These are phyloP conservation scores for Nannizzia gypsea DNA, from an alignment of 2,329 filamentous ascomycete genomes.

Conservation along the genomic window DNA sequence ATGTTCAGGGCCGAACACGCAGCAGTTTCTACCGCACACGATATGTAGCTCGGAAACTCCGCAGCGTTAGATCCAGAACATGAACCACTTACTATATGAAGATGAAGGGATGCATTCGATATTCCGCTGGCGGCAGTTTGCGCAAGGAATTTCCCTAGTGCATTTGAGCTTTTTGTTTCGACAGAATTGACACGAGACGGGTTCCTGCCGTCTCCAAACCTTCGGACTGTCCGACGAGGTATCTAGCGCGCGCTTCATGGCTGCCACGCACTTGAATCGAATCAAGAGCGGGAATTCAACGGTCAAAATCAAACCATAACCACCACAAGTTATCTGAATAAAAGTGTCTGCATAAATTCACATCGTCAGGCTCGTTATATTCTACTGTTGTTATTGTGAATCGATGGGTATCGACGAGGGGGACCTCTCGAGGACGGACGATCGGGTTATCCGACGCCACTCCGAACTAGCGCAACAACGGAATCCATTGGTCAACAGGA, in stretches of 20 bases:
- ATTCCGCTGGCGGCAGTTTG: conserved; percentile 28
- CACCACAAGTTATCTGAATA: background rate
- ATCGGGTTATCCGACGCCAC: too few relatives aligned
- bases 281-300: background rate
- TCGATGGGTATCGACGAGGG: too few relatives aligned
- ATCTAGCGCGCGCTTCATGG: conserved; percentile 6
- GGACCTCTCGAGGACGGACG: too few relatives aligned
- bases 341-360: too few relatives aligned
- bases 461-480: too few relatives aligned
- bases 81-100: background rate
- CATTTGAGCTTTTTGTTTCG: conserved; percentile 42
- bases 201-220: conserved; percentile 11
- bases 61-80: background rate
- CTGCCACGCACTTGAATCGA: background rate
- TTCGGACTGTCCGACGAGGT: conserved; percentile 1
- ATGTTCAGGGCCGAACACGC: background rate
- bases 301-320: background rate
- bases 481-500: too few relatives aligned
- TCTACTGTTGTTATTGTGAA: too few relatives aligned
- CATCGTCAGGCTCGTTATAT: too few relatives aligned
- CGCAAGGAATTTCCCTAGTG: conserved; percentile 41
- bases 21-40: background rate
- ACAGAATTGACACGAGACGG: conserved; percentile 32
- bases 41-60: background rate
- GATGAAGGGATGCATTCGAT: conserved; percentile 1